These are phyloP conservation scores for Phlyctochytrium arcticum DNA, from an alignment of 192 early-diverging fungal genomes.

Conservation along the genomic window DNA sequence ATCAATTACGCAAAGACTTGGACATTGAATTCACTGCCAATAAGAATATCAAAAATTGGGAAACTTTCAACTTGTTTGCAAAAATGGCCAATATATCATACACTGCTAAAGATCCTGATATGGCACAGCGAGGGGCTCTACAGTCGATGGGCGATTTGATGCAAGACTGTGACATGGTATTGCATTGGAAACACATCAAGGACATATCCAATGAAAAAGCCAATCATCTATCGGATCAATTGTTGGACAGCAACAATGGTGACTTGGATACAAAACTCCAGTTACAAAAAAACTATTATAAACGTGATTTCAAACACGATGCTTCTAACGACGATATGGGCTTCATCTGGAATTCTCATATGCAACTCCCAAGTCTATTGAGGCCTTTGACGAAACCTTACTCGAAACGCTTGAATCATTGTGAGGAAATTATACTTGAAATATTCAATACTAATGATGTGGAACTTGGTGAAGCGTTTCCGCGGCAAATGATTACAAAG, in stretches of 20 bases:
- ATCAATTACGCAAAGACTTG: constrained; percentile 13
- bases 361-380: background rate
- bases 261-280: background rate
- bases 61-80: too few relatives aligned
- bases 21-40: background rate
- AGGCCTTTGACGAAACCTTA: background rate
- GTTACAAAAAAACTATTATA: background rate
- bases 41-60: constrained; percentile 4
- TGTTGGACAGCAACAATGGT: too few relatives aligned
- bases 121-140: background rate
- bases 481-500: background rate
- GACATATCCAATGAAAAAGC: too few relatives aligned
- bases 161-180: background rate
- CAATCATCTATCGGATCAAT: too few relatives aligned
- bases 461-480: background rate
- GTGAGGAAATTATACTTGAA: background rate
- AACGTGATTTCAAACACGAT: background rate
- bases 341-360: background rate
- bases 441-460: background rate
- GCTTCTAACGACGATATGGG: background rate
- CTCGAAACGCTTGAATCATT: too few relatives aligned
- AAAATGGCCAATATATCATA: background rate
- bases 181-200: background rate
- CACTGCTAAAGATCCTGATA: background rate
- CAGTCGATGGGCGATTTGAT: background rate